Evolutionary conservation across 106 monocot species (phyloP).

Genomic region (Gastrodia elata): DNA sequence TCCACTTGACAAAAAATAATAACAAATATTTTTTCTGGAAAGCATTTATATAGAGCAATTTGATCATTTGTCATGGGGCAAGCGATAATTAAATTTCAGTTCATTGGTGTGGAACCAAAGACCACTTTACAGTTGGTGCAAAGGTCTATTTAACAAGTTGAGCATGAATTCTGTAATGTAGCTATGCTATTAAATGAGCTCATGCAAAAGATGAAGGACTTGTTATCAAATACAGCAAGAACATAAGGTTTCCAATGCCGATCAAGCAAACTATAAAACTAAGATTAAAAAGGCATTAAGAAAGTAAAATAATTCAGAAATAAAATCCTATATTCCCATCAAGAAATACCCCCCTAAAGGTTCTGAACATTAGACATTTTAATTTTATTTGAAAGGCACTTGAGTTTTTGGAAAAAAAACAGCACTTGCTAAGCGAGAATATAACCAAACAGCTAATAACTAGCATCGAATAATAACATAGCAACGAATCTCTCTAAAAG

Average conservation of each 20-base stretch:
- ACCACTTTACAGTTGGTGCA: slow-evolving; percentile 2
- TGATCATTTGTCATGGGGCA: neutral
- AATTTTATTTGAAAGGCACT: neutral
- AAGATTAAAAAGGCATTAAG: neutral
- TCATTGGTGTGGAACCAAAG: neutral
- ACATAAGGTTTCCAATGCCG: neutral
- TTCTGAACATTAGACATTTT: neutral
- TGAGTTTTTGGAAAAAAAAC: neutral
- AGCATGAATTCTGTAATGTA: neutral
- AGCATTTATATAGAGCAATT: neutral
- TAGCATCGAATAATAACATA: neutral
- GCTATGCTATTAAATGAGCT: neutral
- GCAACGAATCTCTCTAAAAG: neutral
- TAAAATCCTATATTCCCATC: neutral
- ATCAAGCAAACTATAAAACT: neutral
- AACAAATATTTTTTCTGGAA: neutral
- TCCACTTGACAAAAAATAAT: neutral
- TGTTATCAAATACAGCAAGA: neutral
- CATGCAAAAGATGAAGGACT: neutral
- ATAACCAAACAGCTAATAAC: neutral
- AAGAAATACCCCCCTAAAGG: neutral
- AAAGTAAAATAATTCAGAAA: neutral
- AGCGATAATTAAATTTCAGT: neutral
- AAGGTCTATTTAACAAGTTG: neutral
- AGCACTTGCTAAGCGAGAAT: neutral